Evolutionary conservation across 2,329 filamentous ascomycete species (phyloP).

Genomic region (Elsinoe ampelina): DNA sequence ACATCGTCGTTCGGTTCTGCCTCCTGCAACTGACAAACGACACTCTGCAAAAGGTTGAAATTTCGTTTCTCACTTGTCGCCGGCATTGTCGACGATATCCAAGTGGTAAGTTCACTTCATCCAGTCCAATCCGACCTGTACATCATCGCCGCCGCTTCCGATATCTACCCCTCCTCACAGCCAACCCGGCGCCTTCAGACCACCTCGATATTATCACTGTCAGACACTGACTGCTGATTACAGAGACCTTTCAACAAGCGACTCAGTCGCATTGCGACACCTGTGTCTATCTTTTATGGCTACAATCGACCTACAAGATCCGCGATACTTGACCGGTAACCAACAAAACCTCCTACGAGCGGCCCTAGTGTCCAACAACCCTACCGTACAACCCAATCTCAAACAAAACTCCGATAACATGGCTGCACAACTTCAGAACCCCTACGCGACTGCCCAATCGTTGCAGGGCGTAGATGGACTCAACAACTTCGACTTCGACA

Average conservation of each 20-base stretch:
- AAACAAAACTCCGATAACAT: neutral
- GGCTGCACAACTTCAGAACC: conserved; percentile 7
- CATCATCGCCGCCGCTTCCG: neutral
- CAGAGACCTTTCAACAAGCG: conserved; percentile 15
- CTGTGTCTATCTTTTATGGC: conserved; percentile 25
- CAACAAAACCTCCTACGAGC: conserved; percentile 42
- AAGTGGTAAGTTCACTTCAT: neutral
- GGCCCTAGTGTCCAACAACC: conserved; percentile 38
- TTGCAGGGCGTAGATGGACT: conserved; percentile 13
- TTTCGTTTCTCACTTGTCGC: neutral
- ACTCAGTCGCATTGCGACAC: conserved; percentile 14
- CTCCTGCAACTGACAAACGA: conserved; percentile 1
- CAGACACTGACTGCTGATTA: neutral
- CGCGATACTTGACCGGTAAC: conserved; percentile 34
- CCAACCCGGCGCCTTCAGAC: neutral
- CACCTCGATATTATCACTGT: neutral
- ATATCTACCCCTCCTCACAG: neutral
- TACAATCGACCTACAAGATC: conserved; percentile 3
- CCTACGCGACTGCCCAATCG: neutral
- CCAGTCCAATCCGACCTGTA: neutral
- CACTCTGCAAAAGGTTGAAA: neutral
- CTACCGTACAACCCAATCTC: neutral
- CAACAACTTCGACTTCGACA: conserved; percentile 22
- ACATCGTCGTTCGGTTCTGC: conserved; percentile 39
- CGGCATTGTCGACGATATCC: neutral